Evolutionary conservation across 164 flowering plant genomes (phyloP).

Genomic region (Aristolochia californica): DNA sequence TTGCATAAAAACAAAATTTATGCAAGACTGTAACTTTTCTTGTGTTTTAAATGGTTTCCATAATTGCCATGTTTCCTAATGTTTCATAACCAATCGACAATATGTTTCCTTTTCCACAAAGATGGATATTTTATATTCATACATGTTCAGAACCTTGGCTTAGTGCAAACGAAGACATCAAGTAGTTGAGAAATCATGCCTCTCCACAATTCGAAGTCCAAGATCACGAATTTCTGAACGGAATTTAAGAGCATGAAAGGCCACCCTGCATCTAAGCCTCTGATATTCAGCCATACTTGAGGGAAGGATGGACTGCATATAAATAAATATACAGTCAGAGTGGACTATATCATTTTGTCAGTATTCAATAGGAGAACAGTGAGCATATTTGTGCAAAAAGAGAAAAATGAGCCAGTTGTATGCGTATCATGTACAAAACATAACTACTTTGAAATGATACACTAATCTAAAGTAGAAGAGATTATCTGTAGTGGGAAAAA

Average conservation of each 20-base stretch:
- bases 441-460: too few relatives aligned
- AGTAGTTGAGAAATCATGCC: slow-evolving; percentile 27
- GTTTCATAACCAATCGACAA: too few relatives aligned
- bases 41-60: too few relatives aligned
- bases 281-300: slow-evolving; percentile 70
- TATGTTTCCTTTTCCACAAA: neutral
- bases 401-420: too few relatives aligned
- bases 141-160: too few relatives aligned
- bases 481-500: too few relatives aligned
- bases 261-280: slow-evolving; percentile 94
- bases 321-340: slow-evolving; percentile 3
- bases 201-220: slow-evolving; percentile 65
- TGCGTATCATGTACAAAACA: too few relatives aligned
- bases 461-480: too few relatives aligned
- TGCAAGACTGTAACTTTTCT: too few relatives aligned
- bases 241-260: slow-evolving; percentile 88
- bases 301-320: slow-evolving; percentile 68
- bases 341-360: neutral
- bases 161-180: neutral
- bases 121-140: too few relatives aligned
- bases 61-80: too few relatives aligned
- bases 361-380: neutral
- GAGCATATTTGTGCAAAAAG: neutral
- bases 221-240: slow-evolving; percentile 68
- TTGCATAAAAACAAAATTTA: too few relatives aligned